phyloP scores from a whole-genome alignment of 2,329 filamentous ascomycete genomes.

The Alternaria gansuensis region DNA sequence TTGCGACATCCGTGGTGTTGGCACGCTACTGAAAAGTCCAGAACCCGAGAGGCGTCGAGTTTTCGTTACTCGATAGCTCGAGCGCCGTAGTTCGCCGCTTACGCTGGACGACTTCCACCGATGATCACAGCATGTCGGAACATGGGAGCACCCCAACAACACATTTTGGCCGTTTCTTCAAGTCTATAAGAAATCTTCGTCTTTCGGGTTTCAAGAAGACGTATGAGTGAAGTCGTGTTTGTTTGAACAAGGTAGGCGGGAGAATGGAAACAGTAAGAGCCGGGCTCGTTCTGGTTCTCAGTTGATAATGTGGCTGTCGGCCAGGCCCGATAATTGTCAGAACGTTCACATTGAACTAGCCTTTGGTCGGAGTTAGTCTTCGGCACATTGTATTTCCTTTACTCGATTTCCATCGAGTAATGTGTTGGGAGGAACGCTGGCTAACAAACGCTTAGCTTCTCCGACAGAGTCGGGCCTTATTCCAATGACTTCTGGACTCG shows the following conservation, averaged over 20 bases:
- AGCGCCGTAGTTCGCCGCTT: conserved; percentile 26
- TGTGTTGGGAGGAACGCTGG: conserved; percentile 40
- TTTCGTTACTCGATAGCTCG: conserved; percentile 50
- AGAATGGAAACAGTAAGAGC: conserved; percentile 2
- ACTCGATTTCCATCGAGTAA: conserved; percentile 52
- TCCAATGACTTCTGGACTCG: conserved; percentile 9
- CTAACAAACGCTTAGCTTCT: conserved; percentile 39
- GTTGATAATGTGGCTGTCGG: conserved; percentile 27
- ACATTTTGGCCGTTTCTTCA: not conserved
- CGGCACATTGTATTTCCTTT: conserved; percentile 38
- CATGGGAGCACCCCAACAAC: conserved; percentile 5
- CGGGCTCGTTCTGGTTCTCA: conserved; percentile 17
- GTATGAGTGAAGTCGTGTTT: not conserved
- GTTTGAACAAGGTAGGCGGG: not conserved
- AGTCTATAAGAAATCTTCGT: not conserved
- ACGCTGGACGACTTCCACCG: conserved; percentile 10
- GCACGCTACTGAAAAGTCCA: conserved; percentile 25
- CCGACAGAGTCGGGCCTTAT: conserved; percentile 12
- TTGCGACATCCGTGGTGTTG: conserved; percentile 19
- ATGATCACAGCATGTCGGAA: conserved; percentile 7
- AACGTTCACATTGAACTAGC: conserved; percentile 23
- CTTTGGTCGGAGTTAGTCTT: conserved; percentile 24
- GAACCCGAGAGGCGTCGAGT: conserved; percentile 19
- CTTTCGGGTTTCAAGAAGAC: not conserved
- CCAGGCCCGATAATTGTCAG: conserved; percentile 36